A percentile compares a stretch with the other conserved stretches of the same genome.
phyloP scores from a whole-genome alignment of 805 yeast species.

The Yarrowia bubula region DNA sequence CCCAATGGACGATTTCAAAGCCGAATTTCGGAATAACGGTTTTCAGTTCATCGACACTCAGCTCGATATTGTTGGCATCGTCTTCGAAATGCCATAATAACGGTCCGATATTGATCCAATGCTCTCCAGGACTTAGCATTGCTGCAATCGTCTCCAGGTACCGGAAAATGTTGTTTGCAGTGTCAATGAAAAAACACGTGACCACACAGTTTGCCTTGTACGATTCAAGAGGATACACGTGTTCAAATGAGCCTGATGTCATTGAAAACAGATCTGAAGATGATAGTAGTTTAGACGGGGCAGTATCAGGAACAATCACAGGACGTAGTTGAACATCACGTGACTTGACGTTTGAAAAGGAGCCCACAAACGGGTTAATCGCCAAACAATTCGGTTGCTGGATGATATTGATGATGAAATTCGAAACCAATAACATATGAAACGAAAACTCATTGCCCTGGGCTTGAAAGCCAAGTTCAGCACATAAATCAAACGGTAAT shows the following conservation, averaged over 20 bases:
- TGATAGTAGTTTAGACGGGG: conserved; percentile 29
- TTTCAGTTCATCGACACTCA: conserved; percentile 66
- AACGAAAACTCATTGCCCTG: conserved; percentile 79
- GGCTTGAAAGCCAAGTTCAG: conserved; percentile 47
- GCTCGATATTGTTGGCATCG: conserved; percentile 68
- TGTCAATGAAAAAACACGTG: conserved; percentile 77
- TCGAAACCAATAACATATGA: conserved; percentile 66
- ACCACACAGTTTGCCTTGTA: conserved; percentile 43
- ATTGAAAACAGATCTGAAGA: conserved; percentile 51
- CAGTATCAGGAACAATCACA: conserved; percentile 42
- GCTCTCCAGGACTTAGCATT: conserved; percentile 50
- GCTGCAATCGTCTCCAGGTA: conserved; percentile 65
- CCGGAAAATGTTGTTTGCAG: conserved; percentile 81
- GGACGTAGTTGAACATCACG: conserved; percentile 53
- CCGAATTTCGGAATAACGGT: conserved; percentile 52
- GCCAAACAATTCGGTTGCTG: conserved; percentile 26
- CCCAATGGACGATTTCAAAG: conserved; percentile 49
- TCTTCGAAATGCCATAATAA: conserved; percentile 67
- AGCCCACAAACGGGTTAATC: conserved; percentile 51
- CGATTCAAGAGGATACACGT: conserved; percentile 46
- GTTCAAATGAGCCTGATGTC: conserved; percentile 70
- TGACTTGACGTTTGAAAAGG: conserved; percentile 62
- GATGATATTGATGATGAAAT: conserved; percentile 34
- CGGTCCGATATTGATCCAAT: conserved; percentile 93
- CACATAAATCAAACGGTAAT: conserved; percentile 63